Evolutionary conservation across 352 stramenopile genomes (phyloP), one percentile per base, ranked within the genome.

Genomic region (Phytophthora quininea): DNA sequence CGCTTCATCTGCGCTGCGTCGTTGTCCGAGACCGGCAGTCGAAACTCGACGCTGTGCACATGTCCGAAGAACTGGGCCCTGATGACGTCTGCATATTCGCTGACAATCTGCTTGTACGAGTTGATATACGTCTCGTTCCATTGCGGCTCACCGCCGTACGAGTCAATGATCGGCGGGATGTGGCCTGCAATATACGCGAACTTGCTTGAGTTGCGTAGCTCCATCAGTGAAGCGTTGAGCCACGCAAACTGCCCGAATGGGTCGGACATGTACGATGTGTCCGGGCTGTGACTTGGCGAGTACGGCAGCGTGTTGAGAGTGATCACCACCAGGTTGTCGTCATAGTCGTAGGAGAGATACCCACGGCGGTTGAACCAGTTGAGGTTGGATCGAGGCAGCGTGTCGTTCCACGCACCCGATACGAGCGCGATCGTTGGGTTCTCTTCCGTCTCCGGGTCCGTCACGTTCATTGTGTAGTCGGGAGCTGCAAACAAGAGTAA

Each of bases 1-100:
- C 66, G 56, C 27, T 73, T 50, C 12, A 61, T 61, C 30, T 49
- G 32, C 10, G 62, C 51, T 1, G 38, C 54, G 35, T 70, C 52
- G 24, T 60, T 32, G 30, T n/a, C 49, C 19, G 61, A 59, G 32
- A 77, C 49, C 12, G 81, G 76, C 31, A 90, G 52, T 31, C 94
- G 90, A 65, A 97, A 96, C 77, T 98, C 94, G 64, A 97, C 78
- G 15, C 82, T 92, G 75, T 98, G 94, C 5, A 98, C 77, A 74
- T 98, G 94, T 5, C 91, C 94, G 80, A 97, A 98, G 42, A 98
- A 69, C 69, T 96, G 88, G 2, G 82, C 78, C 67, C 97, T 91
- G 45, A 97, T 76, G 48, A 91, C 70, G 24, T 83, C 69, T 0
- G 76, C 37, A 64, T 88, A 93, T 54, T 78, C 40, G 27, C 66